Evolutionary conservation across 1,139 yeast genomes (phyloP).

Genomic region (Protomyces arabidopsidicola): DNA sequence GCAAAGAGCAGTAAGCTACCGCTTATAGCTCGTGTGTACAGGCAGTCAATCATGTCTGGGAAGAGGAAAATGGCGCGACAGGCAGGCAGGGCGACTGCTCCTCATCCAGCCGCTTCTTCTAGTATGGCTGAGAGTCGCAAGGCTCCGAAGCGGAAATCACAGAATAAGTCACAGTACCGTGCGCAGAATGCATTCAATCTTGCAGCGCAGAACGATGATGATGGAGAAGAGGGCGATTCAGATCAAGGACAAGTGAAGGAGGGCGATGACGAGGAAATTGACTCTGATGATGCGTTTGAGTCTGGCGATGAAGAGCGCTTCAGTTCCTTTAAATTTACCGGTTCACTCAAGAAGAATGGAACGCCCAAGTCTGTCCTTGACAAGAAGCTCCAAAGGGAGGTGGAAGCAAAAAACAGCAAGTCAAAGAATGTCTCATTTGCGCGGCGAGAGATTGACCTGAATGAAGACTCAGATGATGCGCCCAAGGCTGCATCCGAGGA

Average conservation of each 20-base stretch:
- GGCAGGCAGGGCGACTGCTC: background rate
- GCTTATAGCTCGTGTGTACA: no score
- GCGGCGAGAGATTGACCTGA: slow-evolving; percentile 36
- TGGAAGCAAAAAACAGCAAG: slow-evolving; percentile 10
- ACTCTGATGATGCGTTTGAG: slow-evolving; percentile 33
- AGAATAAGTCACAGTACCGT: background rate
- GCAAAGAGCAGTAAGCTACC: no score
- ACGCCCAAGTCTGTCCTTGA: slow-evolving; percentile 1
- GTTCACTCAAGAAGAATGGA: slow-evolving; percentile 11
- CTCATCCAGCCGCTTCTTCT: background rate
- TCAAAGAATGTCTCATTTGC: slow-evolving; percentile 30
- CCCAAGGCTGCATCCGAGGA: slow-evolving; percentile 40
- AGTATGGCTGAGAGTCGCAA: background rate
- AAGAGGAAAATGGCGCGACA: background rate
- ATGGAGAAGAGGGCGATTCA: background rate
- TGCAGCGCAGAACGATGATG: background rate
- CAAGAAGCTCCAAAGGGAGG: background rate
- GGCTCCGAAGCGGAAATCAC: background rate
- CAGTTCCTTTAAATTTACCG: slow-evolving; percentile 30
- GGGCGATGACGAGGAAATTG: slow-evolving; percentile 33
- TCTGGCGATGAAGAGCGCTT: slow-evolving; percentile 32
- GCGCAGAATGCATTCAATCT: slow-evolving; percentile 23
- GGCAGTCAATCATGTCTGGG: background rate
- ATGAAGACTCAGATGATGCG: slow-evolving; percentile 38
- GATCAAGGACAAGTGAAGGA: slow-evolving; percentile 23